phyloP scores from a whole-genome alignment of 2,329 filamentous ascomycete species.

The Beauveria medogensis region DNA sequence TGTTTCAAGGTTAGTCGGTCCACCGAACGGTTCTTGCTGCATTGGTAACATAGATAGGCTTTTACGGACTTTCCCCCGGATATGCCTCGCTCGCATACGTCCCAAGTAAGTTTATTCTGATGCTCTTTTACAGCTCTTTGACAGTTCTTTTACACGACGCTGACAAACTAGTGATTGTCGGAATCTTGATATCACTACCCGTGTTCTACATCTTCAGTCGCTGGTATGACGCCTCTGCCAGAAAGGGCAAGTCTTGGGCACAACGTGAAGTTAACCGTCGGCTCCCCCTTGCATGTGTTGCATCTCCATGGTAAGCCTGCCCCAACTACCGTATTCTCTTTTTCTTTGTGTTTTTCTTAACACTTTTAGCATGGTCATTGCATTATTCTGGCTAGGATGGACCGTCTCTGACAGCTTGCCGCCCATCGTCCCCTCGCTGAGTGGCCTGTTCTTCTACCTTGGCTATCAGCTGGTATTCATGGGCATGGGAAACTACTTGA shows the following conservation, averaged over 20 bases:
- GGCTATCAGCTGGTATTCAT: conserved; percentile 27
- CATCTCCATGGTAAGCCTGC: conserved; percentile 51
- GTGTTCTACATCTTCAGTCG: conserved; percentile 21
- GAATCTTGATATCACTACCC: conserved; percentile 17
- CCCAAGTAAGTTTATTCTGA: conserved; percentile 32
- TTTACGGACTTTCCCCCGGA: conserved; percentile 37
- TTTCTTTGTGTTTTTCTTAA: conserved; percentile 12
- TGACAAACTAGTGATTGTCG: conserved; percentile 21
- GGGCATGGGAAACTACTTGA: conserved; percentile 28
- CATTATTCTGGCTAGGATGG: conserved; percentile 54
- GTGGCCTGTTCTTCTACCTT: conserved; percentile 35
- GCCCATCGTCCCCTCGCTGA: conserved; percentile 30
- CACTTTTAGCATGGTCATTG: conserved; percentile 41
- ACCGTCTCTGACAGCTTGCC: conserved; percentile 34
- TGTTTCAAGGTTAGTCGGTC: conserved; percentile 28
- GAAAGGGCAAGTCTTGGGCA: conserved; percentile 23
- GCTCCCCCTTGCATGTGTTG: conserved; percentile 43
- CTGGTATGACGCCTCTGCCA: conserved; percentile 20
- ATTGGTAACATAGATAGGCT: conserved; percentile 12
- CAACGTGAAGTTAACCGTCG: conserved; percentile 25
- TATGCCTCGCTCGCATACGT: conserved; percentile 39
- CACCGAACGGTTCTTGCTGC: background rate
- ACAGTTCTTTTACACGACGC: too few species aligned
- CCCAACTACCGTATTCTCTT: conserved; percentile 27
- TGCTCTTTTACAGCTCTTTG: too few species aligned